These are phyloP conservation scores for Lagerstroemia speciosa DNA, from an alignment of 345 rosid species.

Conservation along the genomic window DNA sequence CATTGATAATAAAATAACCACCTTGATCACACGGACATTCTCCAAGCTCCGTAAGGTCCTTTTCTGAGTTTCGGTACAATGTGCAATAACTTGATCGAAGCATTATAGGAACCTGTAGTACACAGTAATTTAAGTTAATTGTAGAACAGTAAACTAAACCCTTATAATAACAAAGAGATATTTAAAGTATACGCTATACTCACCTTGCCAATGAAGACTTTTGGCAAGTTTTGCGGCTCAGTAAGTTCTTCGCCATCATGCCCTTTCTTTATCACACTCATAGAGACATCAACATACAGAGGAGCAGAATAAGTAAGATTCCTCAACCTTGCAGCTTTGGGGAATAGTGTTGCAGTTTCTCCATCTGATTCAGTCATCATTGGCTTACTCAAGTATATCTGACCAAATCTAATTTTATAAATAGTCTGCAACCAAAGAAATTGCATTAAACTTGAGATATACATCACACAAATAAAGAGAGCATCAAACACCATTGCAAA, in stretches of 20 bases:
- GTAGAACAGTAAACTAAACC: not conserved
- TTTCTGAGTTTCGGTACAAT: conserved; percentile 79
- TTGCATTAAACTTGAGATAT: conserved; percentile 6
- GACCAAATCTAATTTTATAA: conserved; percentile 89
- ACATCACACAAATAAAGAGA: not conserved
- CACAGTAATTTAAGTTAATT: not conserved
- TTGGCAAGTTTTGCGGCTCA: conserved; percentile 80
- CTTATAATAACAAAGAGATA: not conserved
- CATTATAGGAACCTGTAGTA: conserved; percentile 82
- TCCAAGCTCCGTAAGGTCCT: conserved; percentile 95
- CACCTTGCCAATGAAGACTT: conserved; percentile 97
- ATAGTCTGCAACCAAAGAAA: conserved; percentile 59
- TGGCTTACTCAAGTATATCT: conserved; percentile 95
- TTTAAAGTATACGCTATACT: not conserved
- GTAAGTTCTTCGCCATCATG: conserved; percentile 99
- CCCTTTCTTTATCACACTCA: conserved; percentile 89
- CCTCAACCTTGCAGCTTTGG: conserved; percentile 96
- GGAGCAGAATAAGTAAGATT: conserved; percentile 96
- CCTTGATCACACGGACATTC: conserved; percentile 99
- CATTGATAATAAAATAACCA: conserved; percentile 92
- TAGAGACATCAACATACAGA: conserved; percentile 81
- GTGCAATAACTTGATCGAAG: conserved; percentile 95
- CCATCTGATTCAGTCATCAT: conserved; percentile 99
- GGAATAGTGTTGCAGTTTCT: conserved; percentile 91
- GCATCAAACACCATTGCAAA: not conserved